Percentiles rank a stretch among this genome's conserved stretches.
Conservation (phyloP, 2,329 filamentous ascomycete genomes). For the Diatrype stigma region DNA sequence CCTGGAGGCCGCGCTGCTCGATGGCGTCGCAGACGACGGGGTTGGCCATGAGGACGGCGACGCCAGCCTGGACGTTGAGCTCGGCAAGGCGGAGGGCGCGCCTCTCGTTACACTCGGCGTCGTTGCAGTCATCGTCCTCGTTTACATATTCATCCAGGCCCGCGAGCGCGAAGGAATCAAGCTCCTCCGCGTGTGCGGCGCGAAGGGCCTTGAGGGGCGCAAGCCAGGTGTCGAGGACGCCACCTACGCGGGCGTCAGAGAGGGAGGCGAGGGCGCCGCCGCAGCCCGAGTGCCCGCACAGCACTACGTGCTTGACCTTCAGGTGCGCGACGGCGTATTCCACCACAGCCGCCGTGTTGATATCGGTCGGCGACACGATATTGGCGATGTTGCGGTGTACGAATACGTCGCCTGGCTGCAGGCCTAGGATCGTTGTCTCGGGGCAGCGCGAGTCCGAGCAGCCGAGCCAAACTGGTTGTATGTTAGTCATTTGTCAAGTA, state of each 20-base stretch:
- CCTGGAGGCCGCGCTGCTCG: slow-evolving; percentile 62
- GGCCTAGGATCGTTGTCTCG: slow-evolving; percentile 74
- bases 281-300: slow-evolving; percentile 66
- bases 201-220: slow-evolving; percentile 45
- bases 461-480: slow-evolving; percentile 70
- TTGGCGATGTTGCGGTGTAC: slow-evolving; percentile 91
- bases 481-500: too few species aligned
- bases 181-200: slow-evolving; percentile 47
- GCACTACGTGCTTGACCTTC: slow-evolving; percentile 65
- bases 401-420: slow-evolving; percentile 80
- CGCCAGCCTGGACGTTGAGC: slow-evolving; percentile 68
- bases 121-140: slow-evolving; percentile 39
- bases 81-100: slow-evolving; percentile 63
- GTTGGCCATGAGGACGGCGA: slow-evolving; percentile 66
- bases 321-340: slow-evolving; percentile 73
- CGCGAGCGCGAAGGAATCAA: too few species aligned
- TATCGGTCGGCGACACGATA: slow-evolving; percentile 69
- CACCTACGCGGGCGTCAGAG: slow-evolving; percentile 41
- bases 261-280: slow-evolving; percentile 62
- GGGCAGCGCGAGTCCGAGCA: slow-evolving; percentile 84
- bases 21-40: slow-evolving; percentile 66
- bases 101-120: slow-evolving; percentile 42
- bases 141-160: too few species aligned
- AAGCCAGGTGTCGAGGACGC: slow-evolving; percentile 53
- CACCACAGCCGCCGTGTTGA: slow-evolving; percentile 71